phyloP scores from a whole-genome alignment of 805 yeast genomes.

The Jamesozyma rosinii region DNA sequence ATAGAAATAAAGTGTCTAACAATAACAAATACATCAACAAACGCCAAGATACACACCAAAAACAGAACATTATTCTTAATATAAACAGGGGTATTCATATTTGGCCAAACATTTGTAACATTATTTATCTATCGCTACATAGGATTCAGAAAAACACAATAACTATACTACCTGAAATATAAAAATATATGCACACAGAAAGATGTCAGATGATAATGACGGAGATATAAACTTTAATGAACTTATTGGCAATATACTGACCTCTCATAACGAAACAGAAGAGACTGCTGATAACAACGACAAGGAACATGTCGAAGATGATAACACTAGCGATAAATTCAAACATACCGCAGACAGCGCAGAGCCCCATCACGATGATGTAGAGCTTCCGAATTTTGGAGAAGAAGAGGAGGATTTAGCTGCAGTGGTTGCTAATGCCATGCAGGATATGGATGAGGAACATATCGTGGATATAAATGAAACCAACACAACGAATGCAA shows the following conservation, averaged over 20 bases:
- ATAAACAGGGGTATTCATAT: too few relatives aligned
- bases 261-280: conserved; percentile 8
- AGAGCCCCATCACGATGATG: conserved; percentile 7
- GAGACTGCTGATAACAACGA: background rate
- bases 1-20: background rate
- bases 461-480: background rate
- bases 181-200: background rate
- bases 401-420: conserved; percentile 29
- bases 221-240: conserved; percentile 28
- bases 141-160: background rate
- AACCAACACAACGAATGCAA: background rate
- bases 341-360: background rate
- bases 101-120: background rate
- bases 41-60: background rate
- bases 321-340: background rate
- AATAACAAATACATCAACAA: background rate
- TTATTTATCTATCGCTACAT: background rate
- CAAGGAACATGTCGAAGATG: background rate
- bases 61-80: too few relatives aligned
- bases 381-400: conserved; percentile 19
- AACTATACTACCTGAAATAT: too few relatives aligned
- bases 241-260: conserved; percentile 27
- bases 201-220: conserved; percentile 14
- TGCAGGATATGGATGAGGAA: conserved; percentile 17
- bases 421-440: conserved; percentile 35